phyloP scores from a whole-genome alignment of 2,329 filamentous ascomycete genomes.

The Moelleriella libera region DNA sequence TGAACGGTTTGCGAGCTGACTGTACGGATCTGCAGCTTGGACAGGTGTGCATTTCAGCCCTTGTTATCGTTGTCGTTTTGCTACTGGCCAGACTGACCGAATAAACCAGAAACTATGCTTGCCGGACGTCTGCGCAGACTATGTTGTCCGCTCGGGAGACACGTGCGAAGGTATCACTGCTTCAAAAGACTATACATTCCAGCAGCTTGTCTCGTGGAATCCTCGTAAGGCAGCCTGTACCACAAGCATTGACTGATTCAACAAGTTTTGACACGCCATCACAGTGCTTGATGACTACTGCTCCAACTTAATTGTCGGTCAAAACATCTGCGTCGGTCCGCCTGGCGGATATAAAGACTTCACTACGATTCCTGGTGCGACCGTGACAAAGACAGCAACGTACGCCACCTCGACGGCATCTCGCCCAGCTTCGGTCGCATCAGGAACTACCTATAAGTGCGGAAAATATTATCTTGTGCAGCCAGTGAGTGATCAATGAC shows the following conservation, averaged over 20 bases:
- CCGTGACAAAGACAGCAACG: neutral
- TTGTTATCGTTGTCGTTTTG: neutral
- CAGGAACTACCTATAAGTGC: conserved; percentile 1
- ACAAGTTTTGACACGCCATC: conserved; percentile 1
- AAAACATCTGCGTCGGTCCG: conserved; percentile 3
- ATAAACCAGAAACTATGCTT: conserved; percentile 1
- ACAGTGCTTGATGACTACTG: conserved; percentile 1
- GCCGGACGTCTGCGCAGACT: conserved; percentile 1
- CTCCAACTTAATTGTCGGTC: conserved; percentile 1
- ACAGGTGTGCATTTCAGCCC: neutral
- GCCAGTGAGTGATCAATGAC: neutral
- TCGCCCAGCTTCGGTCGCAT: neutral
- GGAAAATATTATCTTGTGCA: conserved; percentile 1
- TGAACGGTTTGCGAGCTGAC: conserved; percentile 1
- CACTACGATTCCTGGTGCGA: neutral
- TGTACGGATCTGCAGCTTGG: conserved; percentile 1
- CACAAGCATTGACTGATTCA: neutral
- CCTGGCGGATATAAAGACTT: conserved; percentile 1
- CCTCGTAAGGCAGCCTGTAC: neutral
- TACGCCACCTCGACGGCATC: conserved; percentile 1
- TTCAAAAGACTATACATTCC: conserved; percentile 1
- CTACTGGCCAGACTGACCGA: neutral
- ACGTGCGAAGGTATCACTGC: neutral
- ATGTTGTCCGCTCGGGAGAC: conserved; percentile 1
- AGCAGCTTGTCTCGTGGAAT: conserved; percentile 2